Percentiles rank a stretch among this genome's conserved stretches.
phyloP scores from a whole-genome alignment of 2,329 filamentous ascomycete genomes.

The Leptographium lundbergii region DNA sequence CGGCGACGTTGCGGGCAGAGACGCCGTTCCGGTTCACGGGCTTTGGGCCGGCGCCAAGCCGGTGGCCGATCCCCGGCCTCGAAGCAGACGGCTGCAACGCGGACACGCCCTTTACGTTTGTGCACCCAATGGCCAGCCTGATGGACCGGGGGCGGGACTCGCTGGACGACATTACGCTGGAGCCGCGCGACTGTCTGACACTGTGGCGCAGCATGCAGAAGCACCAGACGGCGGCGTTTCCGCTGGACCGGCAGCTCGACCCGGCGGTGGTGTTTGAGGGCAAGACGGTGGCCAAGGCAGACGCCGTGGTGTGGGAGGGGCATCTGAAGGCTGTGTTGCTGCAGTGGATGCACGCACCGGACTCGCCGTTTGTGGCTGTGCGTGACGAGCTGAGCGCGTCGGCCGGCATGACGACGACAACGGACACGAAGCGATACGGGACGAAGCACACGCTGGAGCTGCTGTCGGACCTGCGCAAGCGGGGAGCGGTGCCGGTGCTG shows the following conservation, averaged over 20 bases:
- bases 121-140: slow-evolving; percentile 10
- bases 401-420: neutral
- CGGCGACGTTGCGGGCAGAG: slow-evolving; percentile 20
- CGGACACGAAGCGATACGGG: slow-evolving; percentile 17
- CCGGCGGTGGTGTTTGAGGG: slow-evolving; percentile 27
- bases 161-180: slow-evolving; percentile 54
- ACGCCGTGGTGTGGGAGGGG: neutral
- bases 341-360: neutral
- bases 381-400: neutral
- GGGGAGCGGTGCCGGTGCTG: slow-evolving; percentile 58
- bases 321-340: neutral
- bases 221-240: slow-evolving; percentile 36
- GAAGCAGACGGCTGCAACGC: slow-evolving; percentile 23
- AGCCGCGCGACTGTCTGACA: slow-evolving; percentile 56
- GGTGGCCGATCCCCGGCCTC: slow-evolving; percentile 31
- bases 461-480: slow-evolving; percentile 43
- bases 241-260: slow-evolving; percentile 34
- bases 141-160: slow-evolving; percentile 38
- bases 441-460: slow-evolving; percentile 36
- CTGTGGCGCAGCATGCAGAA: slow-evolving; percentile 54
- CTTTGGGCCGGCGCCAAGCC: slow-evolving; percentile 27
- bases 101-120: neutral
- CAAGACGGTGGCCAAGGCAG: neutral
- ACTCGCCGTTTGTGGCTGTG: neutral
- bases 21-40: slow-evolving; percentile 35